Conservation (phyloP, 1,139 yeast species). For the Zygotorulaspora mrakii region DNA sequence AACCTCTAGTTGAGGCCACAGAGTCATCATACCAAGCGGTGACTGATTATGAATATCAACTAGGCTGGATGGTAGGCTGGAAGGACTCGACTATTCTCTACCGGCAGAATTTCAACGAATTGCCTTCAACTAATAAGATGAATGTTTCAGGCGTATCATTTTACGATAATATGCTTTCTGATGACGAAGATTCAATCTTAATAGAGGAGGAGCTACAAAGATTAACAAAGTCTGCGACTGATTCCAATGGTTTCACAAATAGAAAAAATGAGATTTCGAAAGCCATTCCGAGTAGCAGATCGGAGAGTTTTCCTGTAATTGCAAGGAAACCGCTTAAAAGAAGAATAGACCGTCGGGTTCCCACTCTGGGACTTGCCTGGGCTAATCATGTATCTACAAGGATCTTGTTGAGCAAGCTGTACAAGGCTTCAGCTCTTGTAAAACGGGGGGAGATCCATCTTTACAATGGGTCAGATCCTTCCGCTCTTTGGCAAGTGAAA, state of each 20-base stretch:
- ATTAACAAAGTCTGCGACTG: conserved; percentile 6
- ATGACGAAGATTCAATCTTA: conserved; percentile 35
- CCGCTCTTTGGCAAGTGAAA: conserved; percentile 35
- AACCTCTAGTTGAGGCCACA: conserved; percentile 37
- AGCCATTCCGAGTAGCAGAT: background rate
- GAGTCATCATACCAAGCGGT: conserved; percentile 33
- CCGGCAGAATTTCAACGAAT: conserved; percentile 29
- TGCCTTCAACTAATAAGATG: conserved; percentile 2
- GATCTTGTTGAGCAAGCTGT: conserved; percentile 39
- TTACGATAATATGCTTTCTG: conserved; percentile 29
- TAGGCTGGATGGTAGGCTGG: conserved; percentile 79
- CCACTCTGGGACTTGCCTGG: conserved; percentile 47
- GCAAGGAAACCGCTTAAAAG: conserved; percentile 17
- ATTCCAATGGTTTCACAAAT: background rate
- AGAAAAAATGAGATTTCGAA: background rate
- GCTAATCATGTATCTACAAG: conserved; percentile 42
- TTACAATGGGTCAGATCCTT: conserved; percentile 26
- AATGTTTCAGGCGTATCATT: background rate
- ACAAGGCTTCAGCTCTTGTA: conserved; percentile 33
- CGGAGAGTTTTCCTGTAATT: background rate
- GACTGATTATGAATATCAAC: conserved; percentile 61
- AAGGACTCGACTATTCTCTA: conserved; percentile 41
- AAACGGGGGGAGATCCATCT: conserved; percentile 30
- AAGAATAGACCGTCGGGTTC: conserved; percentile 35
- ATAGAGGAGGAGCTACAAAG: conserved; percentile 25